Evolutionary conservation across 306 rosid genomes (phyloP).

Genomic region (Glycine latifolia): DNA sequence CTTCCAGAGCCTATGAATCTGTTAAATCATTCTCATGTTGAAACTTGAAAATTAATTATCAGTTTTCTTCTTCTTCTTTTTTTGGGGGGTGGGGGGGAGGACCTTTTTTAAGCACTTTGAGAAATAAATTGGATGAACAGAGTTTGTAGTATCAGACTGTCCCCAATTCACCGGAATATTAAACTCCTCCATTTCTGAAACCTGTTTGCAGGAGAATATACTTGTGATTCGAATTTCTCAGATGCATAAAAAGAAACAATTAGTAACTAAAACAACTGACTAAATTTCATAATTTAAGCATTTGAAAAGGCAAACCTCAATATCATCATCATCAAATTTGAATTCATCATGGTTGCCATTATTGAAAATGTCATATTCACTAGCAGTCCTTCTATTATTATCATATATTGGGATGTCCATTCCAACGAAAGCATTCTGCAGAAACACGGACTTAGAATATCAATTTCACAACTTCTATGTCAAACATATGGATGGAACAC

Average conservation of each 20-base stretch:
- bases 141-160: conserved; percentile 52
- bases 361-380: conserved; percentile 55
- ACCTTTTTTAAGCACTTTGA: conserved; percentile 88
- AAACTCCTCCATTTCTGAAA: conserved; percentile 57
- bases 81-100: background rate
- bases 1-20: conserved; percentile 35
- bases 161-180: conserved; percentile 65
- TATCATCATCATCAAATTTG: conserved; percentile 67
- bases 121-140: conserved; percentile 83
- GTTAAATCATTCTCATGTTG: conserved; percentile 33
- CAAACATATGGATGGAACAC: conserved; percentile 15
- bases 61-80: background rate
- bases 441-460: conserved; percentile 48
- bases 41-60: conserved; percentile 20
- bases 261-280: conserved; percentile 28
- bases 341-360: conserved; percentile 54
- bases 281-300: conserved; percentile 26
- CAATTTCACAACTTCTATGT: conserved; percentile 24
- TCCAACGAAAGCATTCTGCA: conserved; percentile 84
- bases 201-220: conserved; percentile 57
- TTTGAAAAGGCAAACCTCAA: conserved; percentile 64
- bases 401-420: conserved; percentile 81
- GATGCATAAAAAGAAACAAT: conserved; percentile 40
- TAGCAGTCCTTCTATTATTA: conserved; percentile 60
- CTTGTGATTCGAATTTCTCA: conserved; percentile 33